Percentiles rank a stretch among this genome's conserved stretches.
These are phyloP conservation scores for Dryadomyces quercus-mongolicae DNA, from an alignment of 2,329 filamentous ascomycete species.

Conservation along the genomic window DNA sequence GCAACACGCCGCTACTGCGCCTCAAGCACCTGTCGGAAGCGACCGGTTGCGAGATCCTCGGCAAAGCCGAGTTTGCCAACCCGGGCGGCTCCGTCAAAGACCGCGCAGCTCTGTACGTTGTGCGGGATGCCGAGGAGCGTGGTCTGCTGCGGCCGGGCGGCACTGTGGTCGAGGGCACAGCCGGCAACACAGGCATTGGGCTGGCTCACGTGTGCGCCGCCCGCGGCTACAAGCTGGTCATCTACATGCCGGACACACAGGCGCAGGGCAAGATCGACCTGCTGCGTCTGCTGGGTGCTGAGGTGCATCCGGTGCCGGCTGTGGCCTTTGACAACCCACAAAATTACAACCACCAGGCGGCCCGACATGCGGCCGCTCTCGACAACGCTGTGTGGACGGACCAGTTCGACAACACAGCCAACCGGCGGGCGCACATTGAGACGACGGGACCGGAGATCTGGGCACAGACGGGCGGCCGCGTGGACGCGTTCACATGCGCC, in stretches of 20 bases:
- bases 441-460: slow-evolving; percentile 97
- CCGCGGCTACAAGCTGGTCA: slow-evolving; percentile 86
- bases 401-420: slow-evolving; percentile 95
- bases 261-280: slow-evolving; percentile 97
- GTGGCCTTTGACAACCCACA: slow-evolving; percentile 90
- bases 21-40: slow-evolving; percentile 78
- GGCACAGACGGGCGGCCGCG: slow-evolving; percentile 71
- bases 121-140: slow-evolving; percentile 83
- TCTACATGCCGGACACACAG: slow-evolving; percentile 99
- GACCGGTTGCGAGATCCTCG: slow-evolving; percentile 87
- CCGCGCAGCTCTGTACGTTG: slow-evolving; percentile 85
- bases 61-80: slow-evolving; percentile 98
- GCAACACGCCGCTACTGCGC: slow-evolving; percentile 89
- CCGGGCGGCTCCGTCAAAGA: slow-evolving; percentile 95
- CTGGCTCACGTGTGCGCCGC: slow-evolving; percentile 92
- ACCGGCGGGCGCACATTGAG: slow-evolving; percentile 87
- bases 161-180: slow-evolving; percentile 93
- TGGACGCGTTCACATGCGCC: slow-evolving; percentile 92
- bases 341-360: slow-evolving; percentile 97
- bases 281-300: slow-evolving; percentile 77
- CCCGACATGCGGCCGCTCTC: slow-evolving; percentile 71
- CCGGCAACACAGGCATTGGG: slow-evolving; percentile 95
- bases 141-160: slow-evolving; percentile 65
- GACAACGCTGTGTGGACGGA: slow-evolving; percentile 96
- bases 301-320: slow-evolving; percentile 91